These are phyloP conservation scores for Cylindrodendrum hubeiense DNA, from an alignment of 2,329 filamentous ascomycete genomes.

Conservation along the genomic window DNA sequence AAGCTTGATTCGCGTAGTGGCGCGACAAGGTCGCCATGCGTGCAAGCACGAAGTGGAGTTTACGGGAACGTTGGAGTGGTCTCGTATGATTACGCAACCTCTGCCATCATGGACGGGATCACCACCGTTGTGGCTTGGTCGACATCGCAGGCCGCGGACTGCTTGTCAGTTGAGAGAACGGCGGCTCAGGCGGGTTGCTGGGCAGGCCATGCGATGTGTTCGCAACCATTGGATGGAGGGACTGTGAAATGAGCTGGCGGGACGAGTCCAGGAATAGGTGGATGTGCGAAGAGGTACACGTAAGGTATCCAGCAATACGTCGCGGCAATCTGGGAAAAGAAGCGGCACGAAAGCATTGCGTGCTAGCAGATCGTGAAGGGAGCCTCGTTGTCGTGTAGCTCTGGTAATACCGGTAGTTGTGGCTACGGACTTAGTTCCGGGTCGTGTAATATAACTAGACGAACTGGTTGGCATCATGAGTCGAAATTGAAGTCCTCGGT, in stretches of 20 bases:
- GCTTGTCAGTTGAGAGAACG: not conserved
- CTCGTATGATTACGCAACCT: conserved; percentile 16
- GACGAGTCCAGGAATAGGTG: not conserved
- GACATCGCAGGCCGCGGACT: not conserved
- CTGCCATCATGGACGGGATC: not conserved
- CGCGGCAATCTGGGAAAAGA: not conserved
- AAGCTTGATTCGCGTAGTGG: conserved; percentile 6
- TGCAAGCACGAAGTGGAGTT: not conserved
- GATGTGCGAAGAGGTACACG: not conserved
- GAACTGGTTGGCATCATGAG: conserved; percentile 8
- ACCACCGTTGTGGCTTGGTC: conserved; percentile 5
- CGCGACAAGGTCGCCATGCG: not conserved
- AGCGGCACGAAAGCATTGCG: not conserved
- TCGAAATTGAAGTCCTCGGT: not conserved
- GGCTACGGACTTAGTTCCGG: not conserved
- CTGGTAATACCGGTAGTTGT: not conserved
- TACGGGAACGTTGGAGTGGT: not conserved
- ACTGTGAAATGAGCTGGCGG: conserved; percentile 12
- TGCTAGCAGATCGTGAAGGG: too few species aligned
- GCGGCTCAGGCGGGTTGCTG: not conserved
- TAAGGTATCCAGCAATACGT: not conserved
- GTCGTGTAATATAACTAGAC: conserved; percentile 16
- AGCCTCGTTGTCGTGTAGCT: not conserved
- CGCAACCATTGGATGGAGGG: not conserved
- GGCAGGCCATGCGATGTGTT: not conserved